phyloP scores from a whole-genome alignment of 2,329 filamentous ascomycete species.

The Ascochyta lentis region DNA sequence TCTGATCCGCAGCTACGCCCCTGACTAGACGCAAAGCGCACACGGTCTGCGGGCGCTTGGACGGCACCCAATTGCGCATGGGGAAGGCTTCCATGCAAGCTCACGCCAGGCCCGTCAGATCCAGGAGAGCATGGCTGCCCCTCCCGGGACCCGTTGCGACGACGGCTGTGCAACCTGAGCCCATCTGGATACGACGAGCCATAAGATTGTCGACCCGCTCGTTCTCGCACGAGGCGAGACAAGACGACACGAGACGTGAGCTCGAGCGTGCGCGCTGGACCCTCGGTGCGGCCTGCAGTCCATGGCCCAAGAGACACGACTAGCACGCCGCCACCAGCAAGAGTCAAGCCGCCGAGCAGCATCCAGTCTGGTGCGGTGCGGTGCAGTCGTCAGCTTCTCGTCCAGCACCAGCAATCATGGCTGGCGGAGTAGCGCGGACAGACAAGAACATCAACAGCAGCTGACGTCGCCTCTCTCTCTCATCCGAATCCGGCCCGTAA shows the following conservation, averaged over 20 bases:
- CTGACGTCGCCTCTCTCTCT: no score
- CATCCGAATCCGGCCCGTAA: no score
- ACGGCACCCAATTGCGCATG: conserved; percentile 15
- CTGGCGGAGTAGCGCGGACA: not conserved
- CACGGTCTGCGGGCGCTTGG: conserved; percentile 12
- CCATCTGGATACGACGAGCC: not conserved
- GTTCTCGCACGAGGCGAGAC: not conserved
- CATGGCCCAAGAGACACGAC: not conserved
- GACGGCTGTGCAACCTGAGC: not conserved
- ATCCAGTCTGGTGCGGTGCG: not conserved
- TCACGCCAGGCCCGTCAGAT: conserved; percentile 18
- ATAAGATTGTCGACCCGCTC: conserved; percentile 10
- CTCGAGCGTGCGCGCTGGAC: conserved; percentile 5
- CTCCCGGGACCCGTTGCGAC: not conserved
- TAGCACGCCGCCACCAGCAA: conserved; percentile 4
- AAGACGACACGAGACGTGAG: not conserved
- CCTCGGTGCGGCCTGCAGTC: not conserved
- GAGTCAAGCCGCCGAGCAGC: conserved; percentile 4
- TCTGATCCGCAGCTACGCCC: conserved; percentile 32
- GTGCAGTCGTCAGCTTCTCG: conserved; percentile 1
- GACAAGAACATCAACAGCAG: no score
- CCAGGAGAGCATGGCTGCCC: conserved; percentile 6
- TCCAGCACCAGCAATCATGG: not conserved
- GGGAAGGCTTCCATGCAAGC: conserved; percentile 14
- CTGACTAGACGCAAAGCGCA: conserved; percentile 33